A percentile compares a stretch with the other conserved stretches of the same genome.
These are phyloP conservation scores for Fonsecaea monophora DNA, from an alignment of 2,329 filamentous ascomycete genomes.

Conservation along the genomic window DNA sequence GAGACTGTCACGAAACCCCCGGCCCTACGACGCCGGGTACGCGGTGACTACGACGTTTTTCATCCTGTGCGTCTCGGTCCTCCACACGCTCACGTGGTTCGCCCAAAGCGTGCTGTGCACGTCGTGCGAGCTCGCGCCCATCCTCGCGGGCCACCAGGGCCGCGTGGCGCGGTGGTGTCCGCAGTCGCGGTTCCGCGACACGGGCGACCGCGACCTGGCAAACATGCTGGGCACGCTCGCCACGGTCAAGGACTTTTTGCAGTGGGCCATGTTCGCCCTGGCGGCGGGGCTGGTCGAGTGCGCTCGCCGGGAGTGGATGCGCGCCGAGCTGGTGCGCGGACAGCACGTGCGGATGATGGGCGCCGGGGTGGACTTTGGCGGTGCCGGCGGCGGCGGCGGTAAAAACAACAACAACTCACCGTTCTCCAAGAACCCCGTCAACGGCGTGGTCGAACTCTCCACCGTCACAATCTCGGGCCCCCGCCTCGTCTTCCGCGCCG, in stretches of 20 bases:
- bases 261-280: slow-evolving; percentile 34
- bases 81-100: slow-evolving; percentile 34
- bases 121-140: slow-evolving; percentile 35
- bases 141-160: slow-evolving; percentile 33
- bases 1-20: not conserved
- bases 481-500: slow-evolving; percentile 15
- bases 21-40: slow-evolving; percentile 28
- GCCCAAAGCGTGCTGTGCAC: slow-evolving; percentile 34
- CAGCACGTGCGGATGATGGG: slow-evolving; percentile 23
- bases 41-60: slow-evolving; percentile 30
- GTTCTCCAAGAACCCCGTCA: not conserved
- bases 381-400: slow-evolving; percentile 14
- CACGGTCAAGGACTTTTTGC: slow-evolving; percentile 33
- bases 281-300: slow-evolving; percentile 30
- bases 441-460: slow-evolving; percentile 12
- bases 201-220: slow-evolving; percentile 41
- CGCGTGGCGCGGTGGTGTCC: slow-evolving; percentile 35
- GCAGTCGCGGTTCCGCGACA: slow-evolving; percentile 35
- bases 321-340: slow-evolving; percentile 22
- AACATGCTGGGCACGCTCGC: slow-evolving; percentile 62
- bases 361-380: slow-evolving; percentile 32
- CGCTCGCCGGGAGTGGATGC: slow-evolving; percentile 32
- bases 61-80: slow-evolving; percentile 27
- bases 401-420: not conserved
- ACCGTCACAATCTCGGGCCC: slow-evolving; percentile 27